Evolutionary conservation across 2,329 filamentous ascomycete species (phyloP), one percentile per base, ranked within the genome.

Genomic region (Pyrenophora teres): DNA sequence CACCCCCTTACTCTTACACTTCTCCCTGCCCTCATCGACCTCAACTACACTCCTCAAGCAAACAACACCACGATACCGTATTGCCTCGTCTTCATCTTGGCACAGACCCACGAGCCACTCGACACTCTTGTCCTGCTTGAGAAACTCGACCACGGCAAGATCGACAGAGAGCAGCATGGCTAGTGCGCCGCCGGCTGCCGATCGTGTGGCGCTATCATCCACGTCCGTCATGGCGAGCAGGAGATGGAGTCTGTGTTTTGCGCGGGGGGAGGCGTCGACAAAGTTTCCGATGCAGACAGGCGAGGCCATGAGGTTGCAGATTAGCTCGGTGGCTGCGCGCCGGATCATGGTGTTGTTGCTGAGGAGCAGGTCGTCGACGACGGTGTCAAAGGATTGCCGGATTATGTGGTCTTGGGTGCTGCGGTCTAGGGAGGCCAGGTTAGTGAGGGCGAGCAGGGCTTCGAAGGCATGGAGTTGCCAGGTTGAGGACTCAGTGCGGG

Each of bases 401-500:
- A 96, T 85, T 42, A 96, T 92, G 13, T 82, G 79, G 31, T 82
- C 79, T 38, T 87, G 83, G 5, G 85, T 83, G 30, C 76, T 68
- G 36, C 87, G 82, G 46, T 92, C 87, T 42, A 78, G 72, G 0
- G 90, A 95, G 0, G 93, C 94, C 6, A 99, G 83, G 64, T 99
- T 99, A 0, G 94, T 97, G 31, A 99, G 83, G 0, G 94, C 93
- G 72, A 97, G 88, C 7, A 99, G 82, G 0, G 88, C 83, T 74
- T 99, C 94, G 62, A 97, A 99, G 0, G 89, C 87, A 0, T 94
- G 92, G 0, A 99, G 82, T 12, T 97, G 83, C 71, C 96, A 89
- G 44, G 64, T 63, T 6, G 68, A 84, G 19, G 68, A 74, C 6
- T 76, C 71, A 43, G 89, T 84, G 5, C 85, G 83, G 0, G 83